Conservation (phyloP, 345 rosid genomes). For the Brassica napus region DNA sequence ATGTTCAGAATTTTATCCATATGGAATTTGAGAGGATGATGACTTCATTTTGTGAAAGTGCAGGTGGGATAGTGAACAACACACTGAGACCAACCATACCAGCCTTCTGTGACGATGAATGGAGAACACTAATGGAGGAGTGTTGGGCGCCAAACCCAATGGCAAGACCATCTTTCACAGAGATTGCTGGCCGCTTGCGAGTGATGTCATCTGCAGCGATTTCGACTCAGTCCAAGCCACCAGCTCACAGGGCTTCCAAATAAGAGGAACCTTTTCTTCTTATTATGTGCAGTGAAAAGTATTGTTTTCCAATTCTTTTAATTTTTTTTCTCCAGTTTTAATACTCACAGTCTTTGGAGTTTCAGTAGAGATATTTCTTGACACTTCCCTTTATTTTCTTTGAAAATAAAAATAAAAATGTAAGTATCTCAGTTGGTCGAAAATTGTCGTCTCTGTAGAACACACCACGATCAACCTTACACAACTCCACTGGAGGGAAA, state of each 20-base stretch:
- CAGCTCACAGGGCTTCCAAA: slow-evolving; percentile 55
- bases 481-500: too few species aligned
- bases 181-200: slow-evolving; percentile 64
- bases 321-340: neutral
- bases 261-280: slow-evolving; percentile 29
- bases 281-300: slow-evolving; percentile 16
- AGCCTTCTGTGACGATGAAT: slow-evolving; percentile 62
- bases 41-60: slow-evolving; percentile 11
- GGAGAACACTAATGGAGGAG: slow-evolving; percentile 72
- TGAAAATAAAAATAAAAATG: neutral
- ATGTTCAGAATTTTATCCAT: too few species aligned
- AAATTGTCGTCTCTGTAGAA: too few species aligned
- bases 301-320: slow-evolving; percentile 27
- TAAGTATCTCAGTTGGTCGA: too few species aligned
- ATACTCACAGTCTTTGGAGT: neutral
- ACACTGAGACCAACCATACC: slow-evolving; percentile 76
- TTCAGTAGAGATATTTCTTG: neutral
- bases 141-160: slow-evolving; percentile 84
- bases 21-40: too few species aligned
- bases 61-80: slow-evolving; percentile 84
- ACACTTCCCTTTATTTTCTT: neutral
- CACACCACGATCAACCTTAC: too few species aligned
- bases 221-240: slow-evolving; percentile 55
- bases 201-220: slow-evolving; percentile 63
- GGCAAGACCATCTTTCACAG: slow-evolving; percentile 72